Evolutionary conservation across 257 asterid species (phyloP), one percentile per base, ranked within the genome.

Genomic region (Datura wrightii): DNA sequence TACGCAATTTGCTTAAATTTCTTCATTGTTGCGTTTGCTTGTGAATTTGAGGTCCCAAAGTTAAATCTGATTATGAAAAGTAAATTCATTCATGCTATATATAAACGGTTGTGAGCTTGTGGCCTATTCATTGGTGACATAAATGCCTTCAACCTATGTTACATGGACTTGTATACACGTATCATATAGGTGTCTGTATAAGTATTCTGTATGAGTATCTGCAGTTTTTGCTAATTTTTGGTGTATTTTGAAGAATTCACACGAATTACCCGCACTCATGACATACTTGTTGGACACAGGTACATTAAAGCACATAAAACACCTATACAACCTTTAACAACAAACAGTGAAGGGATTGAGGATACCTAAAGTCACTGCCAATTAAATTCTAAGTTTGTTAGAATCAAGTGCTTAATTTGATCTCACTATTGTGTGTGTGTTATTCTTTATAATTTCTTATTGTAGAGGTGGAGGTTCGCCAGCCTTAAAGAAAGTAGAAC

Each of bases 401-500:
- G 11, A 48, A 48, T 74, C 10, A 11, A 74, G 81, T 48, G 60
- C 19, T 48, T 24, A 48, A 50, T 13, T 74, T 74, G 42, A 74
- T 48, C 82, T 31, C 31, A 76, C 46, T 13, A 31, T 76, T 31
- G 46, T 31, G 1, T 72, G 0, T 13, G 1, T 72, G 0, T 13
- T 31, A 3, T 6, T 6, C 2, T 2, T 8, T 3, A 11, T 48
- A 46, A 10, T 4, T 74, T 48, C 6, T 74, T 76, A 52, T 31
- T 31, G 42, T 81, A 93, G 99, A 60, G 91, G 89, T 72, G 87
- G 88, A 46, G 91, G 87, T 85, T 93, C 95, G 67, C 91, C 92
- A 72, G 96, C 95, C 19, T 85, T 86, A 86, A 91, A 95, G 92
- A 97, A 94, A 91, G 92, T 85, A 60, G 97, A 97, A 82, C 86